Conservation (phyloP, 2,329 filamentous ascomycete species). For the Colletotrichum sidae region DNA sequence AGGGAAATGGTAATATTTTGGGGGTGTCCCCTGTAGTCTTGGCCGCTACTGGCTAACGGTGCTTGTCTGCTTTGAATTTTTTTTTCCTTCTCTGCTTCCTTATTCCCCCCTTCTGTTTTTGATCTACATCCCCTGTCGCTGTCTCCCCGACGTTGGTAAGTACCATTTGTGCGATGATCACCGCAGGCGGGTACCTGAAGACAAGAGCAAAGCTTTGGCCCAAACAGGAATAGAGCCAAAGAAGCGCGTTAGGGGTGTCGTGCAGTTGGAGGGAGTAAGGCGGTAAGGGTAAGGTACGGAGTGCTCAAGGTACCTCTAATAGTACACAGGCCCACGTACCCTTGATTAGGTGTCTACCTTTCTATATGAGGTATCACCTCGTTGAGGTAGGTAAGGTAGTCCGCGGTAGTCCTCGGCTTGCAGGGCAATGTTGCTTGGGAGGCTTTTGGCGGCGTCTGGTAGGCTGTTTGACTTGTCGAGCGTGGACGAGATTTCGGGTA, state of each 20-base stretch:
- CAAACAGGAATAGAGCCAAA: conserved; percentile 31
- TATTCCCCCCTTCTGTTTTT: conserved; percentile 11
- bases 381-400: no score
- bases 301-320: no score
- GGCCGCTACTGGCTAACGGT: conserved; percentile 14
- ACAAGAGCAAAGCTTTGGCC: conserved; percentile 19
- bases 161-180: conserved; percentile 36
- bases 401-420: no score
- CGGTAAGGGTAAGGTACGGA: no score
- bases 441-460: conserved; percentile 32
- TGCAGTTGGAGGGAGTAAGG: conserved; percentile 21
- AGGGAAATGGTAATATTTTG: conserved; percentile 35
- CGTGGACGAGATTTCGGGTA: conserved; percentile 22
- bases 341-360: no score
- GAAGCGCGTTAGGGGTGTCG: conserved; percentile 30
- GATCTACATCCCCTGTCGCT: conserved; percentile 22
- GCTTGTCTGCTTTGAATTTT: conserved; percentile 20
- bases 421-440: not conserved
- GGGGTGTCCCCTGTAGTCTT: conserved; percentile 31
- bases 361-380: no score
- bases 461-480: conserved; percentile 31
- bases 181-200: conserved; percentile 36
- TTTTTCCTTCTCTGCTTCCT: conserved; percentile 13
- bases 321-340: no score
- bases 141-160: conserved; percentile 11